Base-by-base conservation (phyloP, 805 yeast species). In the Ogataea glucozyma region DNA sequence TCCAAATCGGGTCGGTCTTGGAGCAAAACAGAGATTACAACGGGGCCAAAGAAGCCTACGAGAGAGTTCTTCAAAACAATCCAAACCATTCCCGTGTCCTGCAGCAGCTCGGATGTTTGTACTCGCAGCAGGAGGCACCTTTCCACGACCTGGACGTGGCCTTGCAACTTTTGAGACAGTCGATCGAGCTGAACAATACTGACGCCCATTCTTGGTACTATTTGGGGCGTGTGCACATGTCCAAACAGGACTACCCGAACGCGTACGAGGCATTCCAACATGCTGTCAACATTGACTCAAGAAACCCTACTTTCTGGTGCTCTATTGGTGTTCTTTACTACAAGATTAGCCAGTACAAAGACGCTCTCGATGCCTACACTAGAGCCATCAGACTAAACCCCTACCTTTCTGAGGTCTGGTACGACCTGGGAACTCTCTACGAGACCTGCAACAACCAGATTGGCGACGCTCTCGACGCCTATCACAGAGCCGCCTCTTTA, bases 251-350 rank as follows among this genome's bases (percentile, higher is more conserved):
- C 64, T 93, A 89, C 70, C 85, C 93, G 47, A 89, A 93, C 38
- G 98, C 99, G 2, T 93, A 91, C 66, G 98, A 93, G 61, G 95
- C 97, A 0, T 93, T 91, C 78, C 99, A 93, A 70, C 97, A 90
- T 64, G 98, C 98, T 10, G 99, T 93, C 46, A 93, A 93, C 65
- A 78, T 97, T 50, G 98, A 93, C 65, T 85, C 95, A 27, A 78
- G 97, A 63, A 93, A 93, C 65, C 98, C 99, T 44, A 93, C 97
- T 1, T 93, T 93, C 72, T 93, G 99, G 99, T 86, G 95, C 56
- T 83, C 90, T 24, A 85, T 86, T 58, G 99, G 99, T 63, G 99
- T 93, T 12, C 74, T 93, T 45, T 93, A 93, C 69, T 93, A 91
- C 66, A 97, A 93, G 67, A 91, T 93, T 47, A 81, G 93, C 44